Base-by-base conservation (phyloP, 2,329 filamentous ascomycete species). In the Gaeumannomyces tritici region DNA sequence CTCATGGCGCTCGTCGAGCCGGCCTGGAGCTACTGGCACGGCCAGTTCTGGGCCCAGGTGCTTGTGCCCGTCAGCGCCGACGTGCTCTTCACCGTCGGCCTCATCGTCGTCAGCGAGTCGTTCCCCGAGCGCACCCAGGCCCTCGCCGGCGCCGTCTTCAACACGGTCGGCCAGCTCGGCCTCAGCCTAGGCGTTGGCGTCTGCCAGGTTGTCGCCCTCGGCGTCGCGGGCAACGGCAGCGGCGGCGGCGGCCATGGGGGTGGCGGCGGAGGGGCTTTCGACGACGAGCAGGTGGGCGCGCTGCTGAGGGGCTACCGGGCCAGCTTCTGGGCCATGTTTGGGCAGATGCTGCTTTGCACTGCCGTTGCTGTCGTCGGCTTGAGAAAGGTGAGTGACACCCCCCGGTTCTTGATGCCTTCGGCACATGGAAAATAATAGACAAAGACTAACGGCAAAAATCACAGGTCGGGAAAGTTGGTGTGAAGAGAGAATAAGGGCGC, bases 91-190 rank as follows among this genome's bases (percentile, higher is more conserved):
- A 86, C 81, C 0, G 77, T 87, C 2, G 81, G 78, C 0, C 73
- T 81, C 27, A 75, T 87, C 26, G 71, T 86, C 4, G 78, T 86
- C 9, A 77, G 78, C 0, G 79, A 82, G 18, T 77, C 75, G 3
- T 87, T 86, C 64, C 80, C 82, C 0, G 74, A 78, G n/a, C 72
- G 82, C 11, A 84, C 77, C 1, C 84, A 87, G 63, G 81, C 81
- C 0, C 72, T 88, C 0, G 84, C 83, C 0, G 85, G 84, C 0
- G 83, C 82, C 0, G 83, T 88, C 0, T 87, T 87, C 70, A 86
- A 84, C 64, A 85, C 83, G 0, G 74, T 81, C 0, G 73, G 77
- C 0, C 83, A 87, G 65, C 80, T 87, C 35, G 62, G 62, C 24
- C 26, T 29, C n/a, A 42, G 56, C 24, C 42, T 63, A 31, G 60